Percentiles rank a stretch among this genome's conserved stretches.
These are phyloP conservation scores for Pseudohalonectria lignicola DNA, from an alignment of 2,329 filamentous ascomycete species.

Conservation along the genomic window DNA sequence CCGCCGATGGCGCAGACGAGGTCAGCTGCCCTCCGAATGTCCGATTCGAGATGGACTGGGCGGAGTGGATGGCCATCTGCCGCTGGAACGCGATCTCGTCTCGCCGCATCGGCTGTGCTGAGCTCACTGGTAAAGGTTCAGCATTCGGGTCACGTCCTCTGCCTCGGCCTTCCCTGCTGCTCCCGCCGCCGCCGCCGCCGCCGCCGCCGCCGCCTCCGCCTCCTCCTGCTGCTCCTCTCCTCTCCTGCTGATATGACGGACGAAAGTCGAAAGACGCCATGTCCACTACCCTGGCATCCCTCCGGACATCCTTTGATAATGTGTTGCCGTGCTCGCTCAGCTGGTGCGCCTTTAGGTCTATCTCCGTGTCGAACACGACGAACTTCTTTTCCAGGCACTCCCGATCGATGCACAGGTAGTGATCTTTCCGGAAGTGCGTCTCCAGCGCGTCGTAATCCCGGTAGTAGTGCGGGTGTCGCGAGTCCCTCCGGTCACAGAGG, in stretches of 20 bases:
- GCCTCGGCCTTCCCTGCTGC: slow-evolving; percentile 32
- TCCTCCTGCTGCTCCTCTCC: slow-evolving; percentile 37
- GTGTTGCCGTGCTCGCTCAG: slow-evolving; percentile 70
- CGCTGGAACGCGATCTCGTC: slow-evolving; percentile 88
- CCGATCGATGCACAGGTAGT: slow-evolving; percentile 72
- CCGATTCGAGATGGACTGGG: slow-evolving; percentile 63
- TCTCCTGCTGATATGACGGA: slow-evolving; percentile 55
- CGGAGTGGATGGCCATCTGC: slow-evolving; percentile 78
- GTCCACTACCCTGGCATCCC: slow-evolving; percentile 78
- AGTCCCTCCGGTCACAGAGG: slow-evolving; percentile 67
- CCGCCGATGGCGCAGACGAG: slow-evolving; percentile 26
- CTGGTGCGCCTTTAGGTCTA: slow-evolving; percentile 92
- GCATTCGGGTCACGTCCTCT: slow-evolving; percentile 80
- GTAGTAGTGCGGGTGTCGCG: slow-evolving; percentile 78
- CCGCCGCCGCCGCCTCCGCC: slow-evolving; percentile 27
- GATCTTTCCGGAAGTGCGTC: slow-evolving; percentile 75
- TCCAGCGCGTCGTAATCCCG: slow-evolving; percentile 80
- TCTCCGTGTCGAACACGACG: slow-evolving; percentile 87
- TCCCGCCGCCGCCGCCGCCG: slow-evolving; percentile 20
- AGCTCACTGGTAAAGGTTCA: slow-evolving; percentile 65
- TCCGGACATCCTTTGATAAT: slow-evolving; percentile 69
- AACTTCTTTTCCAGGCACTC: slow-evolving; percentile 97
- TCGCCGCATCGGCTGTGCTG: slow-evolving; percentile 68
- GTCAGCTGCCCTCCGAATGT: slow-evolving; percentile 81
- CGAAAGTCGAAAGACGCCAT: slow-evolving; percentile 78